Base-by-base conservation (phyloP, 768 basidiomycete species). In the Naganishia randhawae region DNA sequence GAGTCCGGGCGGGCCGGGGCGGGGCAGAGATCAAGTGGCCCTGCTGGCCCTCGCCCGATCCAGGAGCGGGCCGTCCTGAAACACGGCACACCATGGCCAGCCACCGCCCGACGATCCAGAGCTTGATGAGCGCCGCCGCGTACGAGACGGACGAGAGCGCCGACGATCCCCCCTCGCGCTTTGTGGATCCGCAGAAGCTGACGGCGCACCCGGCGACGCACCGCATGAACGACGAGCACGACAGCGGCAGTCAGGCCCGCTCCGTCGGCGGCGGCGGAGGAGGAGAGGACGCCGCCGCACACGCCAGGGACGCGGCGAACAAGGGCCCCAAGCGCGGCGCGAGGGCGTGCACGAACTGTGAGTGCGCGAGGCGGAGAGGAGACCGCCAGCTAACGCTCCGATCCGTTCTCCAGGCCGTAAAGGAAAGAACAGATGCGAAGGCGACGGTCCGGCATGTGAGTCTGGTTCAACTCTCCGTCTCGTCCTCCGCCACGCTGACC, bases 381-480 rank as follows among this genome's bases (percentile, higher is more conserved):
- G 11, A 35, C 17, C n/a, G n/a, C 17, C 11, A 55, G 27, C 32
- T 17, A 11, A 55, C 3, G 14, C 17, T 8, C 3, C 14, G 16
- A 32, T 7, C 27, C 31, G n/a, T 13, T 14, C 9, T 9, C 10
- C 25, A 61, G 57, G 57, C 16, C 75, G 78, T 1, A 73, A 70
- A 66, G 78, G 78, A 14, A 79, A 79, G 67, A 79, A 79, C 51
- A 48, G 78, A 35, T 79, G 78, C 51, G 76, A 79, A 68, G 69
- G 71, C 32, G 77, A 77, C 69, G 51, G 39, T 27, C 57, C 57
- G 27, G 57, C 57, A 41, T 61, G 57, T 61, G 31, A 2, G 54
- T 52, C 11, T 5, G 9, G n/a, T 37, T 8, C 33, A 22, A 22
- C 35, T 35, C n/a, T n/a, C 19, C 42, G 31, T 61, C 39, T 25